Evolutionary conservation across 2,329 filamentous ascomycete species (phyloP).

Genomic region (Celoporthe dispersa): DNA sequence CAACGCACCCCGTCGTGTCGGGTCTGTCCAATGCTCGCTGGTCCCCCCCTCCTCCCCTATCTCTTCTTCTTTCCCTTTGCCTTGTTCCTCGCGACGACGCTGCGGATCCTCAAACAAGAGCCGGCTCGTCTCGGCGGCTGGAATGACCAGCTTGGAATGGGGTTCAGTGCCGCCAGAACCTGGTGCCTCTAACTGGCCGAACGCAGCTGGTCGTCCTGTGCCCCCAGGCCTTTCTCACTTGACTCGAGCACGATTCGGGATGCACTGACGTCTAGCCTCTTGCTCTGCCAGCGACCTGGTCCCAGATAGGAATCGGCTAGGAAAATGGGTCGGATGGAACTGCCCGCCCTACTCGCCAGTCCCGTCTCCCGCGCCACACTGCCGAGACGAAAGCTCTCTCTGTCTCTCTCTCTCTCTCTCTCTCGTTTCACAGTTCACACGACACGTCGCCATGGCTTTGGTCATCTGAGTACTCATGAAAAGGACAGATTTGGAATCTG

Average conservation of each 20-base stretch:
- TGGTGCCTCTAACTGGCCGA: neutral
- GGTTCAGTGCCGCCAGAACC: conserved; percentile 1
- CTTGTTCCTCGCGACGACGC: neutral
- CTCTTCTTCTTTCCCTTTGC: no score
- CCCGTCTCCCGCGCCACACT: conserved; percentile 1
- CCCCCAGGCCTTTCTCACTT: neutral
- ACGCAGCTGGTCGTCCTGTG: neutral
- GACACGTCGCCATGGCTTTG: neutral
- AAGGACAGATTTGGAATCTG: neutral
- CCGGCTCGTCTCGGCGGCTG: neutral
- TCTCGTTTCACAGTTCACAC: neutral
- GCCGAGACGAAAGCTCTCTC: neutral
- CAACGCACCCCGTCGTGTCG: neutral
- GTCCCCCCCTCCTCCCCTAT: neutral
- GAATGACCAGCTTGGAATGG: conserved; percentile 8
- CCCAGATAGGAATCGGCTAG: neutral
- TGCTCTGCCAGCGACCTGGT: neutral
- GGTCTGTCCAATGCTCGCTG: neutral
- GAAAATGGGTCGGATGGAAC: conserved; percentile 5
- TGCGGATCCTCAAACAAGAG: neutral
- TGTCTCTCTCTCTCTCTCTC: neutral
- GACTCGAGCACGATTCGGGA: conserved; percentile 5
- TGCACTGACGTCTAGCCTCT: neutral
- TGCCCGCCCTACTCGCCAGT: neutral
- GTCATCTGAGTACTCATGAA: neutral